Percentiles rank a stretch among this genome's conserved stretches.
phyloP scores from a whole-genome alignment of 345 rosid species.

The Syzygium aqueum region DNA sequence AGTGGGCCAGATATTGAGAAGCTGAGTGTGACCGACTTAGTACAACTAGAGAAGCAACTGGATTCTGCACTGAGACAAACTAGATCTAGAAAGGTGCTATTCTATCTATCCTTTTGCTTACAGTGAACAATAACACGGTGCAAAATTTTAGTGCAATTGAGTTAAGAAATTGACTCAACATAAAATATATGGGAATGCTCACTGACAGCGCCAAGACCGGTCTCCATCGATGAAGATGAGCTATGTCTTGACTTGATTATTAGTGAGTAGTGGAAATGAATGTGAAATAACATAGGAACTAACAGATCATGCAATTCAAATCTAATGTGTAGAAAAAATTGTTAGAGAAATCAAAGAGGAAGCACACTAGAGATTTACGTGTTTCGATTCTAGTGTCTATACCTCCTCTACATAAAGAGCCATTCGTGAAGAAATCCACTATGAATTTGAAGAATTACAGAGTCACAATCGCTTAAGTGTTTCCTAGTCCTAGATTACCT shows the following conservation, averaged over 20 bases:
- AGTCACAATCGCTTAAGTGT: not conserved
- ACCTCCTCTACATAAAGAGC: not conserved
- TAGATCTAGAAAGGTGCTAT: constrained; percentile 29
- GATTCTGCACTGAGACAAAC: constrained; percentile 5
- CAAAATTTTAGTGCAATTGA: not conserved
- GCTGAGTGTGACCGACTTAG: constrained; percentile 11
- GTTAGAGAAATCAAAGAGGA: not conserved
- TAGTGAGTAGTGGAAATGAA: not conserved
- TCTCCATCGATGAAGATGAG: not conserved
- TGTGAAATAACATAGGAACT: not conserved
- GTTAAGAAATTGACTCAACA: not conserved
- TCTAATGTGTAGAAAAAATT: not conserved
- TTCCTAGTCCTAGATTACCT: not conserved
- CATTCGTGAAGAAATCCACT: not conserved
- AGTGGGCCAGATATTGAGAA: constrained; percentile 17
- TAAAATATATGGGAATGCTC: not conserved
- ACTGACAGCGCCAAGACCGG: not conserved
- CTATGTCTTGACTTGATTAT: not conserved
- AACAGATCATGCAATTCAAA: not conserved
- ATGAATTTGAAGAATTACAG: not conserved
- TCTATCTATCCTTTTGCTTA: not conserved
- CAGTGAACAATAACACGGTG: not conserved
- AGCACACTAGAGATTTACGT: not conserved
- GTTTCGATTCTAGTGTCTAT: not conserved
- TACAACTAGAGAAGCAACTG: constrained; percentile 24